Conservation (phyloP, 352 stramenopile species). For the Globisporangium cylindrosporum region DNA sequence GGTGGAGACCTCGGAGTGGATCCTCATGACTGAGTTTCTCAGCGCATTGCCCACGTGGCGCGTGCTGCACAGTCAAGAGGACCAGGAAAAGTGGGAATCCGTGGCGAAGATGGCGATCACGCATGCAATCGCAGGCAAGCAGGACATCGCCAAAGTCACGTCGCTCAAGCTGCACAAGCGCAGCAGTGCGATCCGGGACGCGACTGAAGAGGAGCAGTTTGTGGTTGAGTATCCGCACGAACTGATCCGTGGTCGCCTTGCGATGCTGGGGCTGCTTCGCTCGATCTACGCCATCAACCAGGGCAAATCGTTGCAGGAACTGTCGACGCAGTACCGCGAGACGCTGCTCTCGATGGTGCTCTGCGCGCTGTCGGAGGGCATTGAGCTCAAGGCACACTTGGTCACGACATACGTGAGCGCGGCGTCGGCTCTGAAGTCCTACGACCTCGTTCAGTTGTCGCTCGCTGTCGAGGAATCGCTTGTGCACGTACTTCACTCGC, state of each 20-base stretch:
- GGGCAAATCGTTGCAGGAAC: slow-evolving; percentile 43
- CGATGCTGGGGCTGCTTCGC: slow-evolving; percentile 45
- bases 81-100: slow-evolving; percentile 56
- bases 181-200: slow-evolving; percentile 27
- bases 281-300: slow-evolving; percentile 34
- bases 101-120: slow-evolving; percentile 45
- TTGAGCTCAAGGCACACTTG: slow-evolving; percentile 50
- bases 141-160: slow-evolving; percentile 46
- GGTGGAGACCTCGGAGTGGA: slow-evolving; percentile 43
- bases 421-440: slow-evolving; percentile 35
- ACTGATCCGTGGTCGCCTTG: slow-evolving; percentile 35
- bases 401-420: slow-evolving; percentile 54
- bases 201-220: slow-evolving; percentile 35
- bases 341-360: slow-evolving; percentile 57
- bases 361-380: slow-evolving; percentile 45
- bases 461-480: slow-evolving; percentile 50
- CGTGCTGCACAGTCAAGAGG: slow-evolving; percentile 19
- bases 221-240: slow-evolving; percentile 44
- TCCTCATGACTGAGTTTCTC: slow-evolving; percentile 35
- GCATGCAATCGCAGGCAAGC: slow-evolving; percentile 60
- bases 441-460: slow-evolving; percentile 52
- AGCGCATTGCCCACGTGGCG: slow-evolving; percentile 28
- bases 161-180: slow-evolving; percentile 54
- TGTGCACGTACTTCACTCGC: slow-evolving; percentile 27
- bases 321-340: slow-evolving; percentile 60